Evolutionary conservation across 2,329 filamentous ascomycete species (phyloP), one percentile per base, ranked within the genome.

Genomic region (Cercospora berteroae): DNA sequence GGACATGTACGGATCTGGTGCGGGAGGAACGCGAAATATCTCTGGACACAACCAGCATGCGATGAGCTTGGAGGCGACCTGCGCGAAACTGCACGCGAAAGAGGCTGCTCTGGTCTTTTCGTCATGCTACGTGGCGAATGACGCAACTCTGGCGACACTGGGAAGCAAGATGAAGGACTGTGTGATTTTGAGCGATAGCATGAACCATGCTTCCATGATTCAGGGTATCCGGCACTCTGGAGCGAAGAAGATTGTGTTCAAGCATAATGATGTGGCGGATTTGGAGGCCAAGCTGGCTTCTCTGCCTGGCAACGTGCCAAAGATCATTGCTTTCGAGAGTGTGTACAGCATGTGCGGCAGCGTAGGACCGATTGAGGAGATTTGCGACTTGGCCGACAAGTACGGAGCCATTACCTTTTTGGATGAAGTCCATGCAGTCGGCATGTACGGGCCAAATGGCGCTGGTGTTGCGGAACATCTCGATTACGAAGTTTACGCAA

Each of bases 261-360:
- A 96, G 83, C 95, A 99, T 83, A 99, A 99, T 76, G 94, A 99
- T 76, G 81, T 98, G n/a, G 88, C 86, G 50, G 95, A 99, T 75
- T 84, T 99, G 16, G 95, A 99, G 83, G 88, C 88, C 60, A 98
- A 99, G 82, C 85, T 99, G 72, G 93, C 94, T 2, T 91, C 93
- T 12, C 86, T 99, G 50, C 93, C 94, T 0, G 82, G 91, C 0
- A 86, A 95, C 68, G 87, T 92, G 39, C 95, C 95, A 66, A 99
- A 99, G 84, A 97, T 99, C 72, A 99, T 99, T 72, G 95, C 95
- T 2, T 99, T 98, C 72, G 95, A 99, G 82, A 97, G 93, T 31
- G 95, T 99, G 3, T 99, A 99, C 83, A 97, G 93, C 83, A 99
- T 99, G 95, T 99, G 95, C 78, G 95, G 95, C 70, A 97, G 93